Evolutionary conservation across 2,329 filamentous ascomycete genomes (phyloP).

Genomic region (Ophiocordyceps camponoti-floridani): DNA sequence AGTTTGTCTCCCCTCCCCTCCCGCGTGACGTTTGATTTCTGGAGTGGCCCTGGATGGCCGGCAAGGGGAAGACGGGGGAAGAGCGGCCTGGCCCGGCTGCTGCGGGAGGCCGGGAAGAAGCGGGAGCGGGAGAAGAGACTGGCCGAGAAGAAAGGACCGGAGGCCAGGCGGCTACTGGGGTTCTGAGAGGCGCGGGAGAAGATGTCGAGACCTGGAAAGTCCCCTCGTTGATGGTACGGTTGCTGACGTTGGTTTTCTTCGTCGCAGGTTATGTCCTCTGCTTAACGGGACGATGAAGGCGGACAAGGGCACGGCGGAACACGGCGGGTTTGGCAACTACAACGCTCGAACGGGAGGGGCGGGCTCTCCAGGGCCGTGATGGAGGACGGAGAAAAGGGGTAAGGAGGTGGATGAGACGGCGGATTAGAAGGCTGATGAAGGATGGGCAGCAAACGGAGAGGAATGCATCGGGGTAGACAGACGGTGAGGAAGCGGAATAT

Average conservation of each 20-base stretch:
- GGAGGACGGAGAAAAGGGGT: not conserved
- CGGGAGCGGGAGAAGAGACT: conserved; percentile 2
- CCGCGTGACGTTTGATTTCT: conserved; percentile 16
- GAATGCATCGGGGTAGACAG: no score
- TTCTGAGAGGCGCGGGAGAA: conserved; percentile 4
- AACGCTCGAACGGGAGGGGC: conserved; percentile 18
- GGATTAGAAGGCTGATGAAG: not conserved
- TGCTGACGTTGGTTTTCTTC: conserved; percentile 4
- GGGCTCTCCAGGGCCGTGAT: conserved; percentile 12
- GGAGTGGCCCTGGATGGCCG: conserved; percentile 4
- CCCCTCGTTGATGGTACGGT: no score
- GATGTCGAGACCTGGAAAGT: not conserved
- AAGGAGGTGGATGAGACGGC: not conserved
- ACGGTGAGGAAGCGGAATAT: not conserved
- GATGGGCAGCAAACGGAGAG: no score
- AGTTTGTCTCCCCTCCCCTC: conserved; percentile 38
- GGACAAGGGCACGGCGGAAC: conserved; percentile 34
- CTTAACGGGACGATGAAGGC: conserved; percentile 67
- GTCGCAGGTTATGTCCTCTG: conserved; percentile 54
- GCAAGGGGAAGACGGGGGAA: conserved; percentile 5
- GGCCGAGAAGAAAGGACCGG: conserved; percentile 3
- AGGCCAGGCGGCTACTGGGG: conserved; percentile 1
- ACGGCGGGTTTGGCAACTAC: conserved; percentile 41
- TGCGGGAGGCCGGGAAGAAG: conserved; percentile 7
- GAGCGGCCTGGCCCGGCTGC: conserved; percentile 4